Base-by-base conservation (phyloP, 176 grass and related monocot species). In the Carex parvula region DNA sequence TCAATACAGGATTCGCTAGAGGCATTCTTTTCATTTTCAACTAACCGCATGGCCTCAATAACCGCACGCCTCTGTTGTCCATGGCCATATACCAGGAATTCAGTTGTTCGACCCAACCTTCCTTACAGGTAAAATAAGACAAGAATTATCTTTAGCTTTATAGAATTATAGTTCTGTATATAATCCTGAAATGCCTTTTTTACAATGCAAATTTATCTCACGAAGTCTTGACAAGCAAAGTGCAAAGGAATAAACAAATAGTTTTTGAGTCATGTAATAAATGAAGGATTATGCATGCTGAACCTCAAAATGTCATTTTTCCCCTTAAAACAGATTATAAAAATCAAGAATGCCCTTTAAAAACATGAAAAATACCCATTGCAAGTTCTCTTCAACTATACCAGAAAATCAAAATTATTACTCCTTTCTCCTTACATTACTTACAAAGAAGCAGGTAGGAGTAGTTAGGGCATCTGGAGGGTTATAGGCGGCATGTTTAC, bases 61-160 rank as follows among this genome's bases (percentile, higher is more conserved):
- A 98, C 80, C 16, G 95, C 95, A 79, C 91, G 90, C 79, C 95
- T 92, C 81, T 98, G 95, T 70, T 98, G 95, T 30, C 95, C 92
- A 86, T 92, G 92, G 39, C 95, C 92, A 82, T 94, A 94, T 80
- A 98, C 92, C 85, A 98, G 62, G 52, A 98, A 98, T 66, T 94
- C 92, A 82, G 89, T 54, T 91, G 95, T 97, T 42, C 90, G 89
- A 0, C 87, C 87, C 85, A 98, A 89, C 86, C 95, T 98, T 90
- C 24, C 71, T 50, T 52, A 74, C 14, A 74, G 70, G 85, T 84
- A 52, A 64, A 79, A 83, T n/a, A 83, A 85, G 77, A 83, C 21
- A 57, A 70, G 30, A 56, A 70, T 79, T 56, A 68, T 79, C 7
- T 75, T 69, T n/a, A 89, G 72, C 60, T 67, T 35, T 59, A 21